Percentiles rank a stretch among this genome's conserved stretches.
Conservation (phyloP, 2,329 filamentous ascomycete species). For the Fusarium coicis region DNA sequence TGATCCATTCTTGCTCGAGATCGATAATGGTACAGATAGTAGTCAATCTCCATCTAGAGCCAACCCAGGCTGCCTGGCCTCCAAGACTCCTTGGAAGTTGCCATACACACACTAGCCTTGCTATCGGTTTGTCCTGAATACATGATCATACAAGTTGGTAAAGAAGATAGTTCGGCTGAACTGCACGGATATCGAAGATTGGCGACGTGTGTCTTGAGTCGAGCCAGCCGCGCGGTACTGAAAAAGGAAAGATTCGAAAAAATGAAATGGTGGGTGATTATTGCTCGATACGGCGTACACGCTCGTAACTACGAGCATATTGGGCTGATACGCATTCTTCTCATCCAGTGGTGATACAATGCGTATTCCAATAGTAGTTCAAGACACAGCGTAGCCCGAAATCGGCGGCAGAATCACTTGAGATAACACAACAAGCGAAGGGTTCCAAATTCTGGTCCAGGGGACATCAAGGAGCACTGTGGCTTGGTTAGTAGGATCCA, state of each 20-base stretch:
- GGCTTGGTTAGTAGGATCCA: constrained; percentile 4
- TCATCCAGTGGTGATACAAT: constrained; percentile 15
- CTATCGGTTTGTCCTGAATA: background rate
- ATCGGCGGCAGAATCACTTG: constrained; percentile 3
- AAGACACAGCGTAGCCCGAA: constrained; percentile 3
- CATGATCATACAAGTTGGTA: background rate
- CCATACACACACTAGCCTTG: background rate
- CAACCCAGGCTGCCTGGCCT: constrained; percentile 2
- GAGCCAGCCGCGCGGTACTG: background rate
- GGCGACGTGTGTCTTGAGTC: background rate
- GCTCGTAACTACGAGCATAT: constrained; percentile 2
- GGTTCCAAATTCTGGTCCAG: constrained; percentile 1
- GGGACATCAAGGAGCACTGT: constrained; percentile 2
- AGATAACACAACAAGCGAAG: background rate
- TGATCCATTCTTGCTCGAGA: background rate
- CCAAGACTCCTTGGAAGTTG: constrained; percentile 7
- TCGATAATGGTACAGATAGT: background rate
- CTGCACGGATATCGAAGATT: background rate
- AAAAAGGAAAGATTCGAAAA: constrained; percentile 20
- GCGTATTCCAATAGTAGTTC: constrained; percentile 26
- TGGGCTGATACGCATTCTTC: constrained; percentile 8
- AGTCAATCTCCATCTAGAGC: background rate
- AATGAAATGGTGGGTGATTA: constrained; percentile 2
- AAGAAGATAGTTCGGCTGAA: background rate
- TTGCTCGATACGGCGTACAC: background rate